phyloP scores from a whole-genome alignment of 108 stramenopile genomes.

The Nannochloropsis salina region DNA sequence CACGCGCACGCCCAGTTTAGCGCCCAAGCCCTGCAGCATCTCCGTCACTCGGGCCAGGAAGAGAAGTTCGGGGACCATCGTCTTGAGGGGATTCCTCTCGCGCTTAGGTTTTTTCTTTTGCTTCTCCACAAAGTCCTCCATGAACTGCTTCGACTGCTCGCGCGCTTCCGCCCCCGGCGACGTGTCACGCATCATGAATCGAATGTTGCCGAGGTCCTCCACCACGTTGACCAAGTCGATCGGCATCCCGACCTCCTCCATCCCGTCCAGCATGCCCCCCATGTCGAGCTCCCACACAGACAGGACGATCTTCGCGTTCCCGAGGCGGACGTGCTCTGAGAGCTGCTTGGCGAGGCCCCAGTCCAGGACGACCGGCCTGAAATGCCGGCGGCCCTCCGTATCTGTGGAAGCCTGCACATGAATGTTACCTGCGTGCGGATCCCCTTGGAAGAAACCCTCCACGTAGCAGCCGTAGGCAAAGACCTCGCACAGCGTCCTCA shows the following conservation, averaged over 20 bases:
- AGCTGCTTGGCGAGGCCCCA: constrained; percentile 48
- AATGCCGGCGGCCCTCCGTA: background rate
- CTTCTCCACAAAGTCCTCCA: background rate
- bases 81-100: constrained; percentile 17
- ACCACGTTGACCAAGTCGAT: constrained; percentile 21
- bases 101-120: background rate
- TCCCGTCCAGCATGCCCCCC: constrained; percentile 37
- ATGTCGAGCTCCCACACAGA: constrained; percentile 39
- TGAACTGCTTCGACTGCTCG: constrained; percentile 11
- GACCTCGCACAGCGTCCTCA: constrained; percentile 33
- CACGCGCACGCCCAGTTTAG: constrained; percentile 37
- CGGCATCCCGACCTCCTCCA: constrained; percentile 43
- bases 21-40: constrained; percentile 42
- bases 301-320: constrained; percentile 32
- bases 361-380: constrained; percentile 40
- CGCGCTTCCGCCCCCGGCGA: background rate
- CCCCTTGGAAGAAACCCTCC: constrained; percentile 41
- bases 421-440: constrained; percentile 45
- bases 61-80: constrained; percentile 31
- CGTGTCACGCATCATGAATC: constrained; percentile 30
- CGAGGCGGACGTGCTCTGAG: constrained; percentile 23
- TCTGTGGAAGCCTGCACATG: constrained; percentile 22
- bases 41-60: constrained; percentile 41
- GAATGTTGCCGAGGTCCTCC: constrained; percentile 41
- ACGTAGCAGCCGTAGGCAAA: constrained; percentile 44